Evolutionary conservation across 352 stramenopile species (phyloP).

Genomic region (Pythium utonaiense): DNA sequence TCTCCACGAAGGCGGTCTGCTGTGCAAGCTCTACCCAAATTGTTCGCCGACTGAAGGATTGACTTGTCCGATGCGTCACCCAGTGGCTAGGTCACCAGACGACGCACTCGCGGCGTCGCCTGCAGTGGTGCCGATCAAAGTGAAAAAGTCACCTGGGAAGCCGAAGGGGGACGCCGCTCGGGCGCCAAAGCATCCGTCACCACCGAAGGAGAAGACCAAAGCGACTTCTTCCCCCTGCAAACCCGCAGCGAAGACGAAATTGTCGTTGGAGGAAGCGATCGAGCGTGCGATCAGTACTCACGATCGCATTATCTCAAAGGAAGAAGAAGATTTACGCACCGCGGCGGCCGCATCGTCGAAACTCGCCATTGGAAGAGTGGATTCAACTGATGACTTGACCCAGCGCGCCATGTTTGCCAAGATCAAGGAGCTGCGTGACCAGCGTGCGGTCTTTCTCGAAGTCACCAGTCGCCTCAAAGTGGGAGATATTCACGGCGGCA

Average conservation of each 20-base stretch:
- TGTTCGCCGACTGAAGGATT: neutral
- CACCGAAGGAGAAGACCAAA: neutral
- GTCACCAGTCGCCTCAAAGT: constrained; percentile 2
- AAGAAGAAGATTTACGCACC: constrained; percentile 1
- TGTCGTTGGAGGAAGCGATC: neutral
- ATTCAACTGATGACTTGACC: constrained; percentile 7
- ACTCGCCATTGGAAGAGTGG: constrained; percentile 2
- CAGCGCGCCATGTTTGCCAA: constrained; percentile 19
- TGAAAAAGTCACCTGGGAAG: constrained; percentile 7
- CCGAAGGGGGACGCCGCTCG: constrained; percentile 5
- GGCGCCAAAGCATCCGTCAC: constrained; percentile 1
- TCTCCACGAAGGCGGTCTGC: constrained; percentile 3
- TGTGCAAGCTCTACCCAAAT: constrained; percentile 4
- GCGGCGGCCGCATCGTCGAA: neutral
- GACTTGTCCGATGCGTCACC: constrained; percentile 1
- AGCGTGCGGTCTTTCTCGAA: constrained; percentile 18
- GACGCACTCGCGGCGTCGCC: neutral
- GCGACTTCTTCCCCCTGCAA: constrained; percentile 2
- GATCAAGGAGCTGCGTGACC: constrained; percentile 15
- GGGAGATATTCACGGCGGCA: neutral
- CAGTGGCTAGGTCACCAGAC: neutral
- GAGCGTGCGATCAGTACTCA: neutral
- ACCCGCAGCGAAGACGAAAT: neutral
- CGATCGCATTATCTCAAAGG: constrained; percentile 9
- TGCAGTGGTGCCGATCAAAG: neutral